Base-by-base conservation (phyloP, 345 rosid species). In the Ceriops zippeliana region DNA sequence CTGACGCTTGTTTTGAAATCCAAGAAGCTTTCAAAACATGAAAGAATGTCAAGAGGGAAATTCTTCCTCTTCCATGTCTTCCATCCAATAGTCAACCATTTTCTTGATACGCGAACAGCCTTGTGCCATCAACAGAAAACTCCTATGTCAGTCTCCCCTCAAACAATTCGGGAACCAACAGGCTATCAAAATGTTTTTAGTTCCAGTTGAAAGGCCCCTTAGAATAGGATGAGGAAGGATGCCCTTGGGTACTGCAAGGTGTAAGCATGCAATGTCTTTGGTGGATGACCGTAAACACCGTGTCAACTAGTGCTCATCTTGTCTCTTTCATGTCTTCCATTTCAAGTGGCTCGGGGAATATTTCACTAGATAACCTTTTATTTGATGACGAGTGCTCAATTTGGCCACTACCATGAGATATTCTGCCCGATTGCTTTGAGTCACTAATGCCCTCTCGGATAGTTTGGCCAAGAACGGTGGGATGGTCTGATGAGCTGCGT, bases 321-420 rank as follows among this genome's bases (percentile, higher is more conserved):
- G 83, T 67, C 78, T 66, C 81, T 85, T 85, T 89, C 74, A 75
- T 15, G 58, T 86, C 98, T 71, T 81, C 89, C 58, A 59, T 66
- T 35, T 74, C 86, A 30, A 75, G 73, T 52, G 93, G 90, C 78
- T 95, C 99, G 0, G 99, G 99, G 75, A 81, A 91, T 42, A 92
- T 87, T 62, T 95, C 99, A 70, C 73, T 87, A 31, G 96, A 92
- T 38, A 85, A 76, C 76, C 81, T 81, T 78, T 95, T 87, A 21
- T 77, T 88, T 0, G 99, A 95, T 21, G 93, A 90, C 16, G 93
- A 89, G 49, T 82, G 81, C 57, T 86, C 92, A 28, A 62, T 56
- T 51, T 86, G 81, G 17, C 81, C 79, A 31, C 85, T 82, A 11
- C 85, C 78, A 37, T 59, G 54, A 13, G 69, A 71, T 47, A 27